Evolutionary conservation across 225 moss, liverwort and hornwort species (phyloP).

Genomic region (Bryoerythrophyllum caledonicum): DNA sequence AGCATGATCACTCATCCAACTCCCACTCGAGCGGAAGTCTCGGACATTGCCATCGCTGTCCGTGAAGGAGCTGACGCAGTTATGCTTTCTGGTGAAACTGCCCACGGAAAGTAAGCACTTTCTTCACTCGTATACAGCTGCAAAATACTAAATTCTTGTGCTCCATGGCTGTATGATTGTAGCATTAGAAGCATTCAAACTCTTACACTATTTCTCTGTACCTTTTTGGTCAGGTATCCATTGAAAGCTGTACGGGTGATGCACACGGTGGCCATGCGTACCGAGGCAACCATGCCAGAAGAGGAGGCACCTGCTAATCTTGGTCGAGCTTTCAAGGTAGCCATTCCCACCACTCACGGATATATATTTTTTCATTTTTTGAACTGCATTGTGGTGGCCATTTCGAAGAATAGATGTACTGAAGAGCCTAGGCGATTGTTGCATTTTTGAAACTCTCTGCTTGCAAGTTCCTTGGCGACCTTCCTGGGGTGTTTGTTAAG

Average conservation of each 20-base stretch:
- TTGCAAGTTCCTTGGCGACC: neutral
- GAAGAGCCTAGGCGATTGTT: neutral
- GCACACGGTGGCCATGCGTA: slow-evolving; percentile 99
- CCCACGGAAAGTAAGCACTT: slow-evolving; percentile 91
- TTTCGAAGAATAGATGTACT: neutral
- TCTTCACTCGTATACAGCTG: neutral
- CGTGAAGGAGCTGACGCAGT: slow-evolving; percentile 90
- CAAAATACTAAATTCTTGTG: neutral
- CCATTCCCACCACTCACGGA: neutral
- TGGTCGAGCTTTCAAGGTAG: slow-evolving; percentile 93
- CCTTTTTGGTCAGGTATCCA: slow-evolving; percentile 66
- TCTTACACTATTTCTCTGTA: neutral
- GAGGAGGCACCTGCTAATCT: slow-evolving; percentile 86
- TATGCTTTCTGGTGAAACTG: slow-evolving; percentile 99
- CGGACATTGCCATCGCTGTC: slow-evolving; percentile 93
- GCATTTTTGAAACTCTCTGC: neutral
- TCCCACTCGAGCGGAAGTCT: slow-evolving; percentile 95
- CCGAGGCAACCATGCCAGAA: slow-evolving; percentile 95
- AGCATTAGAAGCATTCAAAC: neutral
- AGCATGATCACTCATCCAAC: slow-evolving; percentile 99
- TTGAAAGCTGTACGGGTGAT: slow-evolving; percentile 94
- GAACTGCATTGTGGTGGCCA: neutral
- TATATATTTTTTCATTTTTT: neutral
- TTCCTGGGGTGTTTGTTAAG: slow-evolving; percentile 15
- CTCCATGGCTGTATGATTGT: neutral